phyloP scores from a whole-genome alignment of 1,284 basidiomycete species.

The Porodaedalea pini region DNA sequence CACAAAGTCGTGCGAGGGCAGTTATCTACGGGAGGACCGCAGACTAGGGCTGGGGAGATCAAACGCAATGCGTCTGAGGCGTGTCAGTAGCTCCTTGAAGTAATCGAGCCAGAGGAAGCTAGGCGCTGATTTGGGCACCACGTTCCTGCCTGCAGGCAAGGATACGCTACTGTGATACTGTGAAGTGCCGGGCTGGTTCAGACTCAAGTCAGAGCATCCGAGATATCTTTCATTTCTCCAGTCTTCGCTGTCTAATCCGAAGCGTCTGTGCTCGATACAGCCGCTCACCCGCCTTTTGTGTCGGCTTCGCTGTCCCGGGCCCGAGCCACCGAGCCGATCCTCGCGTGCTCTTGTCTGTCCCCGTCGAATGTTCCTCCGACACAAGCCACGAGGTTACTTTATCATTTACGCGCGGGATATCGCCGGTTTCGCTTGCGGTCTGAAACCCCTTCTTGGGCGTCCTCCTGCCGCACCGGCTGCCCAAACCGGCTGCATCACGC shows the following conservation, averaged over 20 bases:
- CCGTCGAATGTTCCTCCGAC: slow-evolving; percentile 6
- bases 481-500: not conserved
- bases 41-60: slow-evolving; percentile 10
- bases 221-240: slow-evolving; percentile 9
- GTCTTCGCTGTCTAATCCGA: slow-evolving; percentile 9
- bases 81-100: slow-evolving; percentile 8
- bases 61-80: slow-evolving; percentile 8
- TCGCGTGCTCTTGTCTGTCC: not conserved
- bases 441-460: slow-evolving; percentile 10
- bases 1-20: slow-evolving; percentile 1
- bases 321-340: not conserved
- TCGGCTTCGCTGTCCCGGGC: not conserved
- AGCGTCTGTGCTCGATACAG: not conserved
- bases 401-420: slow-evolving; percentile 1
- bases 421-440: slow-evolving; percentile 4
- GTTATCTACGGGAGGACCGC: slow-evolving; percentile 15
- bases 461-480: not conserved
- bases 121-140: slow-evolving; percentile 26
- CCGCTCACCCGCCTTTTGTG: not conserved
- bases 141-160: slow-evolving; percentile 40
- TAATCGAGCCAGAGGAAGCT: slow-evolving; percentile 8
- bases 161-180: slow-evolving; percentile 2
- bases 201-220: not conserved
- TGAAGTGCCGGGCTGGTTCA: slow-evolving; percentile 5
- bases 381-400: not conserved